Conservation (phyloP, 108 stramenopile genomes). For the Chaetoceros muelleri region DNA sequence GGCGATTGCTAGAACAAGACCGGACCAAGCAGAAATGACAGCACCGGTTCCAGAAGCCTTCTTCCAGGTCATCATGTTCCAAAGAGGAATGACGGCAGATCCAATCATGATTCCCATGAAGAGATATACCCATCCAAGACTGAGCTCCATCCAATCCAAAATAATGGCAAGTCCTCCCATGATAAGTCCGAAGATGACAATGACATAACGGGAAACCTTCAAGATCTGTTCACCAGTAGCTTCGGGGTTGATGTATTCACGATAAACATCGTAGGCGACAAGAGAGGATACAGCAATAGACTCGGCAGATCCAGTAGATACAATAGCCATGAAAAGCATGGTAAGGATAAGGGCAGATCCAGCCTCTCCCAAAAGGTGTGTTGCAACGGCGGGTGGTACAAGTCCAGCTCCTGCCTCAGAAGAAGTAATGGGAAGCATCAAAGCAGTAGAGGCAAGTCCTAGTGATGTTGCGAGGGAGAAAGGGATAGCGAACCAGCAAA, state of each 20-base stretch:
- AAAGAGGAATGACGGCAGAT: constrained; percentile 62
- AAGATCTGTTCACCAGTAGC: constrained; percentile 56
- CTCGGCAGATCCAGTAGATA: constrained; percentile 64
- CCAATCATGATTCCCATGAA: constrained; percentile 72
- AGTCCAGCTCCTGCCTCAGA: constrained; percentile 56
- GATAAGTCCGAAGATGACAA: constrained; percentile 50
- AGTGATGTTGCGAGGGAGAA: constrained; percentile 84
- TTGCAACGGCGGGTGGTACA: constrained; percentile 66
- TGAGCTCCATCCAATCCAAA: constrained; percentile 27
- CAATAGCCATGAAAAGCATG: constrained; percentile 80
- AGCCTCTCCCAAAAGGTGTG: constrained; percentile 38
- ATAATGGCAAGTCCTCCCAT: constrained; percentile 44
- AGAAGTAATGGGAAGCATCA: constrained; percentile 56
- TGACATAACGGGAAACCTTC: constrained; percentile 33
- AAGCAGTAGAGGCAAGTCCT: constrained; percentile 60
- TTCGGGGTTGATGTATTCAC: constrained; percentile 52
- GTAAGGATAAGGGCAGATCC: constrained; percentile 42
- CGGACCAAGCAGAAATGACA: constrained; percentile 46
- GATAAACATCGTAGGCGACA: constrained; percentile 64
- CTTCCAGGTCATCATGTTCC: constrained; percentile 45
- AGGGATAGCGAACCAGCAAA: constrained; percentile 65
- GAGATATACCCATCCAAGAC: constrained; percentile 72
- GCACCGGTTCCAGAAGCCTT: constrained; percentile 50
- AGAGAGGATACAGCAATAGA: constrained; percentile 65
- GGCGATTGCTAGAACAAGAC: constrained; percentile 33